Evolutionary conservation across 495 filamentous ascomycete genomes (phyloP).

Genomic region (Hyaloscypha hepaticicola): DNA sequence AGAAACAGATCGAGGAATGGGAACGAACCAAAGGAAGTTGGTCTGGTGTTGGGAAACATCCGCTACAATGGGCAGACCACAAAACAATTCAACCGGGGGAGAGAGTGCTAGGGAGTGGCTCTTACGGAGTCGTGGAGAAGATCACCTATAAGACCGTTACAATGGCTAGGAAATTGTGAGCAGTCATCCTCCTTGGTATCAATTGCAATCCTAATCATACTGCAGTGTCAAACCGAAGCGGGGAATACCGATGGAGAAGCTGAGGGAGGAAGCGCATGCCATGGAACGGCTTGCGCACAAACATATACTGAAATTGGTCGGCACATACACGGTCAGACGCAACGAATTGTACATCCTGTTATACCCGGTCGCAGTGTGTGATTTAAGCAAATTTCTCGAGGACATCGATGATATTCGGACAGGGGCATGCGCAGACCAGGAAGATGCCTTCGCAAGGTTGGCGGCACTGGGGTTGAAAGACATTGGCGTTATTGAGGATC

Average conservation of each 20-base stretch:
- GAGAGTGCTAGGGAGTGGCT: conserved; percentile 9
- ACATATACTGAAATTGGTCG: conserved; percentile 43
- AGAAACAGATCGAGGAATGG: conserved; percentile 21
- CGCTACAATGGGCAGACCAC: background rate
- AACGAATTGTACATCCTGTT: conserved; percentile 40
- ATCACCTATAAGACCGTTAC: conserved; percentile 17
- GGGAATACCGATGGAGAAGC: conserved; percentile 26
- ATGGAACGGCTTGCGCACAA: conserved; percentile 44
- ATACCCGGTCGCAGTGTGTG: conserved; percentile 45
- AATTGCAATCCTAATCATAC: background rate
- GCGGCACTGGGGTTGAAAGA: conserved; percentile 35
- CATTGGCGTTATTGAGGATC: conserved; percentile 27
- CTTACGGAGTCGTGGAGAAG: conserved; percentile 10
- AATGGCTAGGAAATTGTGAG: conserved; percentile 20
- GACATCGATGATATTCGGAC: conserved; percentile 39
- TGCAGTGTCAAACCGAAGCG: conserved; percentile 2
- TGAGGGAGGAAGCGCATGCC: conserved; percentile 42
- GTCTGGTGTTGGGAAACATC: conserved; percentile 20
- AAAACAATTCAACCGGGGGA: conserved; percentile 11
- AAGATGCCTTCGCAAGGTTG: conserved; percentile 30
- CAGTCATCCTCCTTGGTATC: background rate
- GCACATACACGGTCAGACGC: conserved; percentile 36
- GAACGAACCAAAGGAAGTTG: background rate
- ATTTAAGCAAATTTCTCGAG: conserved; percentile 38
- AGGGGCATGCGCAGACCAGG: conserved; percentile 36